These are phyloP conservation scores for Yarrowia bubula DNA, from an alignment of 805 yeast species.

Conservation along the genomic window DNA sequence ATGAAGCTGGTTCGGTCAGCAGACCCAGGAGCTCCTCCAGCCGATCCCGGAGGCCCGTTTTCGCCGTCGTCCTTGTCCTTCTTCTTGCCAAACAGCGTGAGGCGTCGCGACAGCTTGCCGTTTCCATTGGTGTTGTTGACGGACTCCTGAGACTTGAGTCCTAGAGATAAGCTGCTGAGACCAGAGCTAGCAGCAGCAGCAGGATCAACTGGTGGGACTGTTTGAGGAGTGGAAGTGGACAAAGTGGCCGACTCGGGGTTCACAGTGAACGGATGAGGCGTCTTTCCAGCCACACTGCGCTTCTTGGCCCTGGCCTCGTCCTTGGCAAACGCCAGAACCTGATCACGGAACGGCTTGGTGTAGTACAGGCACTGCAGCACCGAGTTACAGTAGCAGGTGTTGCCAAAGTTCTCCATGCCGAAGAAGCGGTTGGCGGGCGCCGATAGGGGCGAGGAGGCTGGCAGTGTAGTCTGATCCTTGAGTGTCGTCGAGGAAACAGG, in stretches of 20 bases:
- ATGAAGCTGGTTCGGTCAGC: neutral
- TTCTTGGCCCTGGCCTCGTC: conserved; percentile 37
- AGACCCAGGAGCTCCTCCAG: neutral
- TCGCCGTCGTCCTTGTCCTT: conserved; percentile 28
- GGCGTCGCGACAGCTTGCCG: conserved; percentile 21
- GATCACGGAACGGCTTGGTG: conserved; percentile 63
- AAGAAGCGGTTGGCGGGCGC: conserved; percentile 39
- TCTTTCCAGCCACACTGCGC: conserved; percentile 40
- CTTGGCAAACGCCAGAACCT: conserved; percentile 47
- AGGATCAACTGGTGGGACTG: neutral
- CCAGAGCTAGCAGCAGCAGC: neutral
- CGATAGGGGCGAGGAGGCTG: neutral
- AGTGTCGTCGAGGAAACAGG: neutral
- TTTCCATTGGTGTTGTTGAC: conserved; percentile 35
- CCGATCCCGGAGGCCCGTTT: neutral
- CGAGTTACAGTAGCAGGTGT: conserved; percentile 93
- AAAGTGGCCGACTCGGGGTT: conserved; percentile 31
- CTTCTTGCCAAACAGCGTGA: conserved; percentile 28
- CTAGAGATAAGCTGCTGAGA: conserved; percentile 5
- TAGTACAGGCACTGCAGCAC: conserved; percentile 84
- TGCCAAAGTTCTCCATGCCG: conserved; percentile 47
- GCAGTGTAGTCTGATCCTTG: neutral
- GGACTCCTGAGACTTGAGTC: conserved; percentile 28
- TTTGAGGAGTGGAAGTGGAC: neutral
- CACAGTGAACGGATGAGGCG: conserved; percentile 39